phyloP scores from a whole-genome alignment of 192 early-diverging fungal genomes.

The Coemansia sp. region DNA sequence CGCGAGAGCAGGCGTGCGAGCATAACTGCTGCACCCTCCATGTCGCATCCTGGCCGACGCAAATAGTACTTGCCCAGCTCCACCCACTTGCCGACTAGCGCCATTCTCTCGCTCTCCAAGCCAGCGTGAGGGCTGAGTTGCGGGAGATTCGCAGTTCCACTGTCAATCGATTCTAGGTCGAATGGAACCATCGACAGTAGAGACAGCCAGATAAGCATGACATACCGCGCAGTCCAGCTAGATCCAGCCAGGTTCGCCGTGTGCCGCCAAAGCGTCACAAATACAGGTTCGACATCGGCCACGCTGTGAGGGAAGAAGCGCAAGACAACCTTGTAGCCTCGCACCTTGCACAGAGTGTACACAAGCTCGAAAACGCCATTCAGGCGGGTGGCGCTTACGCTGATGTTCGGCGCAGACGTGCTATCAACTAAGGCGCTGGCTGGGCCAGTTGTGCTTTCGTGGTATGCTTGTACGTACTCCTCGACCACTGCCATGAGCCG shows the following conservation, averaged over 20 bases:
- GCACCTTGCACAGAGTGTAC: slow-evolving; percentile 81
- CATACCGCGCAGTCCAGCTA: slow-evolving; percentile 81
- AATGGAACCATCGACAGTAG: slow-evolving; percentile 97
- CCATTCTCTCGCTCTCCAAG: background rate
- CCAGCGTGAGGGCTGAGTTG: background rate
- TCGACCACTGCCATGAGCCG: slow-evolving; percentile 28
- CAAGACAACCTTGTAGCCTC: slow-evolving; percentile 89
- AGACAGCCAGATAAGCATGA: slow-evolving; percentile 90
- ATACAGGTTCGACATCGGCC: slow-evolving; percentile 85
- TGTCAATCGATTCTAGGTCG: slow-evolving; percentile 87
- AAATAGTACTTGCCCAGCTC: slow-evolving; percentile 70
- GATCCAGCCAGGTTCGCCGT: slow-evolving; percentile 8
- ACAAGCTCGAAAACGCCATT: slow-evolving; percentile 51
- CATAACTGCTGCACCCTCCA: slow-evolving; percentile 83
- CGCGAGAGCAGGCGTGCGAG: slow-evolving; percentile 82
- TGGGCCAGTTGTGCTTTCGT: slow-evolving; percentile 6
- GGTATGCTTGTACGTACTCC: slow-evolving; percentile 30
- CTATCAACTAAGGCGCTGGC: background rate
- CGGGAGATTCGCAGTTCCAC: slow-evolving; percentile 49
- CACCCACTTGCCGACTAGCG: slow-evolving; percentile 74
- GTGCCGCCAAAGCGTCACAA: slow-evolving; percentile 64
- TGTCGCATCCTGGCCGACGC: slow-evolving; percentile 78
- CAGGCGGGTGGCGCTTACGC: slow-evolving; percentile 20
- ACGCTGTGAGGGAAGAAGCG: slow-evolving; percentile 93
- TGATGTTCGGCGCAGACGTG: background rate